Evolutionary conservation across 441 rosid species (phyloP).

Genomic region (Corymbia calophylla): DNA sequence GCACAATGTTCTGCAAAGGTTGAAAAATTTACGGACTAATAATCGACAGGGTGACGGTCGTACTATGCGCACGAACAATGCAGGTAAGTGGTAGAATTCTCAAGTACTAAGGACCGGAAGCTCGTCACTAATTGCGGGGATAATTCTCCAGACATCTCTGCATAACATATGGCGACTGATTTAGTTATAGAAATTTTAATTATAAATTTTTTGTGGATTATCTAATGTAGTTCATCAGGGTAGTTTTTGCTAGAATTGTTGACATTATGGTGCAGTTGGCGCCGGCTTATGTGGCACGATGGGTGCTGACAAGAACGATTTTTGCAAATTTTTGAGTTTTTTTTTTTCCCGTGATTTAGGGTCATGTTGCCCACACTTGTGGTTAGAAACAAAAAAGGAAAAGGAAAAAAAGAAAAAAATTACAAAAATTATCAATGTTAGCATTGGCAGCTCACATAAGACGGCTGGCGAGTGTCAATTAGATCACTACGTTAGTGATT

Average conservation of each 20-base stretch:
- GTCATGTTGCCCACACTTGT: neutral
- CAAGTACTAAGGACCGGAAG: neutral
- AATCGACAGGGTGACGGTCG: neutral
- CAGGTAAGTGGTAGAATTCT: neutral
- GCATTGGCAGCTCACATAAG: accelerated
- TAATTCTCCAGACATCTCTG: neutral
- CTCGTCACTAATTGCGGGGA: neutral
- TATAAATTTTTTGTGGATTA: accelerated
- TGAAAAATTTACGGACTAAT: neutral
- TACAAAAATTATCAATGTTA: neutral
- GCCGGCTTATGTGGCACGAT: accelerated
- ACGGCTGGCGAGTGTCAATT: accelerated
- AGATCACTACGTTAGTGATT: accelerated
- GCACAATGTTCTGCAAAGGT: neutral
- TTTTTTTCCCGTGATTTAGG: neutral
- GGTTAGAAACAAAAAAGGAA: neutral
- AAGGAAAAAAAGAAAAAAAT: neutral
- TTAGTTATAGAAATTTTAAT: neutral
- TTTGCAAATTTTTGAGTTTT: neutral
- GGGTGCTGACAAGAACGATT: accelerated
- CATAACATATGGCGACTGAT: accelerated
- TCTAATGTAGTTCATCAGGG: neutral
- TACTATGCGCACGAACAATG: neutral
- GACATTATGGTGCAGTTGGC: neutral
- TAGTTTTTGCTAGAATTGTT: neutral